A percentile compares a stretch with the other conserved stretches of the same genome.
These are phyloP conservation scores for Leccinum olivaceoglutinosum DNA, from an alignment of 1,284 basidiomycete species.

Conservation along the genomic window DNA sequence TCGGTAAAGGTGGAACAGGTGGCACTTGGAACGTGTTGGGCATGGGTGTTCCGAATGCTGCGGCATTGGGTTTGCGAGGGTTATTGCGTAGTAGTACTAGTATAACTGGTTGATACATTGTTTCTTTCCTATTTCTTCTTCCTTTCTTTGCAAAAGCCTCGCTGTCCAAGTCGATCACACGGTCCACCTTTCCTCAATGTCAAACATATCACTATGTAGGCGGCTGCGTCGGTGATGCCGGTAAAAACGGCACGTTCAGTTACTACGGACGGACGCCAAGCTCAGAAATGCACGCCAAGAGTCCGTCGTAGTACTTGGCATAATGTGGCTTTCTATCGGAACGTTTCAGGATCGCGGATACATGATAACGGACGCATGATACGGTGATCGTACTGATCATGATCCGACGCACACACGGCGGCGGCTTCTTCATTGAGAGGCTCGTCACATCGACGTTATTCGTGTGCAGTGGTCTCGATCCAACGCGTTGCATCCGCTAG, in stretches of 20 bases:
- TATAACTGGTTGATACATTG: neutral
- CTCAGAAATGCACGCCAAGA: neutral
- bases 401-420: neutral
- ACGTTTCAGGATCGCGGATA: neutral
- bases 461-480: neutral
- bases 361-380: neutral
- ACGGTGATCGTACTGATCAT: neutral
- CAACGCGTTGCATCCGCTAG: neutral
- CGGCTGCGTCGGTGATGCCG: neutral
- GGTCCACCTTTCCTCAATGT: neutral
- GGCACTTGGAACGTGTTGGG: conserved; percentile 42
- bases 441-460: neutral
- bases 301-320: neutral
- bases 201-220: too few relatives aligned
- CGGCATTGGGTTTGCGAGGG: conserved; percentile 46
- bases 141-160: neutral
- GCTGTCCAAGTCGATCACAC: neutral
- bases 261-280: neutral
- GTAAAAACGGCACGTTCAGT: neutral
- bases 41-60: conserved; percentile 62
- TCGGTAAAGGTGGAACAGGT: conserved; percentile 9
- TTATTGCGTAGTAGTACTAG: too few relatives aligned
- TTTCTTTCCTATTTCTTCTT: neutral
- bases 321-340: too few relatives aligned
- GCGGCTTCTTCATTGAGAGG: neutral